Evolutionary conservation across 495 filamentous ascomycete species (phyloP).

Genomic region (Monascus purpureus): DNA sequence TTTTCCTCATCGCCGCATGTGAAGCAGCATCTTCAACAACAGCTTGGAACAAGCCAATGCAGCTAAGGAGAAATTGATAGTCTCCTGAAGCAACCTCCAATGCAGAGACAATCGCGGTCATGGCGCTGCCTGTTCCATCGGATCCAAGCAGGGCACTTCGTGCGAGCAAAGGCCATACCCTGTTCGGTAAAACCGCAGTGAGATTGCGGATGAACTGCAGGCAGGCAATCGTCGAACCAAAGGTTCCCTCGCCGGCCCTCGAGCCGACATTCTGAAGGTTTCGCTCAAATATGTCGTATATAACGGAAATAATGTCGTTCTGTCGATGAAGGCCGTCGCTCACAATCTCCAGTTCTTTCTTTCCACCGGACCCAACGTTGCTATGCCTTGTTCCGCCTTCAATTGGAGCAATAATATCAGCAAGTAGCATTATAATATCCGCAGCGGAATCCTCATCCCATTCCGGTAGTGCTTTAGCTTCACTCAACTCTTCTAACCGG

Average conservation of each 20-base stretch:
- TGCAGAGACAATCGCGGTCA: conserved; percentile 58
- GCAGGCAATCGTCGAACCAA: conserved; percentile 57
- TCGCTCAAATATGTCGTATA: conserved; percentile 74
- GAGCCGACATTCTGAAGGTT: conserved; percentile 49
- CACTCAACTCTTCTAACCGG: conserved; percentile 47
- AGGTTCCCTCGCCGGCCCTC: conserved; percentile 33
- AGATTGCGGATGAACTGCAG: conserved; percentile 64
- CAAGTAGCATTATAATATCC: conserved; percentile 51
- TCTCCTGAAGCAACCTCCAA: conserved; percentile 61
- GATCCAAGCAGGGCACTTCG: conserved; percentile 62
- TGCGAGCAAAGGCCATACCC: conserved; percentile 81
- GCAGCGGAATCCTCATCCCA: conserved; percentile 35
- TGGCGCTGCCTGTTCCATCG: conserved; percentile 55
- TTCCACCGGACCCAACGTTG: conserved; percentile 23
- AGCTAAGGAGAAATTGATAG: conserved; percentile 63
- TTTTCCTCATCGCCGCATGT: conserved; percentile 57
- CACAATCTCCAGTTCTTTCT: conserved; percentile 48
- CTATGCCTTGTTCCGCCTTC: conserved; percentile 14
- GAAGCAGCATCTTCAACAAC: conserved; percentile 62
- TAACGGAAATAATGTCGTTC: conserved; percentile 64
- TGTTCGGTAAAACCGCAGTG: conserved; percentile 53
- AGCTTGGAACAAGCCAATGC: conserved; percentile 55
- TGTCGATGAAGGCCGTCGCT: conserved; percentile 60
- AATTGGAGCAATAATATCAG: conserved; percentile 35
- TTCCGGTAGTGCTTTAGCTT: conserved; percentile 20